Evolutionary conservation across 2,329 filamentous ascomycete genomes (phyloP), one percentile per base, ranked within the genome.

Genomic region (Teratosphaeria pseudoeucalypti): DNA sequence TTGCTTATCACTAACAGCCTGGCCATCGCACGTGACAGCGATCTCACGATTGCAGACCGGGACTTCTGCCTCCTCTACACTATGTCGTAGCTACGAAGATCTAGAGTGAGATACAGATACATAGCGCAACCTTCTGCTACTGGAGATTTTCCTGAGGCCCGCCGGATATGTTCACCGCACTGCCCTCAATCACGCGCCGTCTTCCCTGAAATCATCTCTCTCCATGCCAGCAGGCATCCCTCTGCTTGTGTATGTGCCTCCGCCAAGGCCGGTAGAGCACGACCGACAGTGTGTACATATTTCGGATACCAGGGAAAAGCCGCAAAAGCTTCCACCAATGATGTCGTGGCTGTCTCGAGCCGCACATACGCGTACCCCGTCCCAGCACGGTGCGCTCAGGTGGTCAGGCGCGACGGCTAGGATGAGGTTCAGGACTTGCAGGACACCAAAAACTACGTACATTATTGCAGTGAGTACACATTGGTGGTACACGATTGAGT

Each of bases 401-500:
- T 23, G 23, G 57, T 88, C 79, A 0, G 88, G 86, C 2, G 63
- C 61, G 0, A 92, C 86, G 67, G 92, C 90, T 58, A 89, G 78
- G 1, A 90, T 80, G 10, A 97, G 78, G 1, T 85, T 90, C 11
- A 97, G 78, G 0, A 96, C 77, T 72, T 99, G 94, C 27, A 97
- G 82, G 16, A 88, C 78, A 26, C 92, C 92, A 66, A 95, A 90
- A 4, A 88, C 76, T 27, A 96, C 88, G 23, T 23, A 23, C 0
- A 91, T 96, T 57, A 96, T 83, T 2, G 82, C 84, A 0, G 90
- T 96, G 32, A 96, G 80, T 0, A 95, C 88, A 65, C 92, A 88
- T 12, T 90, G 95, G 75, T 96, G 97, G 76, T 97, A 97, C 1
- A 96, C 77, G 54, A 96, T 92, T 0, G 92, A 91, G n/a, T 97